Evolutionary conservation across 2,329 filamentous ascomycete species (phyloP).

Genomic region (Pseudogymnoascus pannorum): DNA sequence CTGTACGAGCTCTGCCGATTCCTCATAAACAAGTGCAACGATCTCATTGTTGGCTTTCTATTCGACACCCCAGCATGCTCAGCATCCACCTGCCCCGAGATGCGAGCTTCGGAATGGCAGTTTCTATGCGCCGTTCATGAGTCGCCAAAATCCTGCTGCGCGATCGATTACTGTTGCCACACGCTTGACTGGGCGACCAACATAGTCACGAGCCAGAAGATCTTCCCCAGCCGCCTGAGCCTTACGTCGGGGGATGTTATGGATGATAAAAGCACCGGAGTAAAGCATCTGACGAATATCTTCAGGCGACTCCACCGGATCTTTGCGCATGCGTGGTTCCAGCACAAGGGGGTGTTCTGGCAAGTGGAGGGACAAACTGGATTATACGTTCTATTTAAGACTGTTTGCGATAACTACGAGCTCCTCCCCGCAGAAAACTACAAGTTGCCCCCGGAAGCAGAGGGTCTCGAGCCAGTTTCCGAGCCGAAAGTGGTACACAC

Average conservation of each 20-base stretch:
- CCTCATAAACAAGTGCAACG: constrained; percentile 89
- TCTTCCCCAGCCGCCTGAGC: constrained; percentile 72
- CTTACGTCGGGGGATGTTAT: constrained; percentile 35
- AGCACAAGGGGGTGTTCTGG: constrained; percentile 94
- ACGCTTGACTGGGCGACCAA: constrained; percentile 97
- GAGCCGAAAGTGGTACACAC: constrained; percentile 34
- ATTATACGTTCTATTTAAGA: constrained; percentile 94
- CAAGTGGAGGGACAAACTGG: constrained; percentile 85
- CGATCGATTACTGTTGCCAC: constrained; percentile 98
- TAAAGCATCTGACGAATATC: constrained; percentile 87
- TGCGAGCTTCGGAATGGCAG: constrained; percentile 98
- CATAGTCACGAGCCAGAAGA: constrained; percentile 86
- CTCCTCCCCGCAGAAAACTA: constrained; percentile 91
- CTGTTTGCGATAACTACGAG: constrained; percentile 85
- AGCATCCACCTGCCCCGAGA: constrained; percentile 83
- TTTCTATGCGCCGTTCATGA: constrained; percentile 98
- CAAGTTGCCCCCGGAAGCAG: constrained; percentile 87
- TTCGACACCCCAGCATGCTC: constrained; percentile 87
- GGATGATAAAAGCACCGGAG: constrained; percentile 55
- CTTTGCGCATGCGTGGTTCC: constrained; percentile 98
- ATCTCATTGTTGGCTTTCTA: constrained; percentile 85
- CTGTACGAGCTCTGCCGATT: constrained; percentile 97
- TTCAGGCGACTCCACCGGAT: constrained; percentile 92
- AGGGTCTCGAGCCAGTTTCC: constrained; percentile 60
- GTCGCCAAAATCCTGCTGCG: constrained; percentile 91